These are phyloP conservation scores for Choiromyces venosus DNA, from an alignment of 495 filamentous ascomycete genomes.

Conservation along the genomic window DNA sequence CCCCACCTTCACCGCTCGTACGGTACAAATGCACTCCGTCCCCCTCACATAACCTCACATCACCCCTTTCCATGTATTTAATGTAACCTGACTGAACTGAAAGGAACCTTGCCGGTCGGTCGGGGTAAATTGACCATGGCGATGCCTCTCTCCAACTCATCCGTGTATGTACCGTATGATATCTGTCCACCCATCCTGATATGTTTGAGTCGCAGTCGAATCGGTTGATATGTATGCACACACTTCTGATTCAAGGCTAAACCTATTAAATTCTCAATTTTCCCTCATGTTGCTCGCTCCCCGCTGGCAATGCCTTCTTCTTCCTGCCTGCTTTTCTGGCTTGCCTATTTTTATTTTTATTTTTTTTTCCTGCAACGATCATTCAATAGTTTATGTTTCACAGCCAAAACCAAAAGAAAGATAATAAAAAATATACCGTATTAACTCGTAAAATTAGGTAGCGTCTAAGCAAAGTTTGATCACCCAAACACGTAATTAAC, in stretches of 20 bases:
- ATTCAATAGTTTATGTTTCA: not conserved
- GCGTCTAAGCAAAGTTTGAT: too few species aligned
- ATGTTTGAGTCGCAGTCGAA: not conserved
- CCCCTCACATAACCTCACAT: not conserved
- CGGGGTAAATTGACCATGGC: not conserved
- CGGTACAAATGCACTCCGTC: too few species aligned
- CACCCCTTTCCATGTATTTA: not conserved
- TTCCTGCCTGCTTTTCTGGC: not conserved
- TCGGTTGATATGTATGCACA: not conserved
- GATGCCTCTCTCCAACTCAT: not conserved
- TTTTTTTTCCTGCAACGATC: not conserved
- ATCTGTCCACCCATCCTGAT: not conserved
- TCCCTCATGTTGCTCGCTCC: not conserved
- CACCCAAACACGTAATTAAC: too few species aligned
- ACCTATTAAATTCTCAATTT: not conserved
- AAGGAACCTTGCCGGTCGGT: not conserved
- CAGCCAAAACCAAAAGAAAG: slow-evolving; percentile 8
- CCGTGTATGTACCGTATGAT: too few species aligned
- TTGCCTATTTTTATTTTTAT: not conserved
- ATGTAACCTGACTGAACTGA: not conserved
- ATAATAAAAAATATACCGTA: slow-evolving; percentile 6
- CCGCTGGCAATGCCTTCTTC: not conserved
- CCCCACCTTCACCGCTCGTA: not conserved
- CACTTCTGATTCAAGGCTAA: not conserved
- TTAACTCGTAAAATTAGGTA: too few species aligned